Base-by-base conservation (phyloP, 2,329 filamentous ascomycete genomes). In the Aspergillus sp. region DNA sequence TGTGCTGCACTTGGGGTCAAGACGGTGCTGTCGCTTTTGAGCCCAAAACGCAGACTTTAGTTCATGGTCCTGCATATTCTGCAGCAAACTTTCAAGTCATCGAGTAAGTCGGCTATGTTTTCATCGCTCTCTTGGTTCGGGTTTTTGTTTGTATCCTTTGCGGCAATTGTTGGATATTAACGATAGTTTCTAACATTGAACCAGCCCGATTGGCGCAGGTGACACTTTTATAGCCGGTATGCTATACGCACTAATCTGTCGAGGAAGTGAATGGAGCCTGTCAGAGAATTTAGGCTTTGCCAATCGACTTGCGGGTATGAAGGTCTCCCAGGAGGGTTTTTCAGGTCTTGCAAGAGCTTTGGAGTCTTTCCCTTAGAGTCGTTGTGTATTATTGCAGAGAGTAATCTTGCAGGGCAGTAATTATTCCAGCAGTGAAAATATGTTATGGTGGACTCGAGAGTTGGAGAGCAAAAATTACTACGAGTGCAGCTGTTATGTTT, bases 181-280 rank as follows among this genome's bases (percentile, higher is more conserved):
- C 8, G 17, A 19, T 8, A 7, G 25, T 11, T 11, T 19, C 62
- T 68, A 38, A 71, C 19, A 65, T n/a, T 52, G 53, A 5, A 51
- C 61, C 71, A 90, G 89, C 71, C 83, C 88, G 5, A 83, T 91
- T 62, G 90, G 89, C 57, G 89, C 89, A 47, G 90, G 90, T 65
- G 90, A 92, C 70, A 91, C 89, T 0, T 92, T 92, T 69, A 85
- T 89, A 64, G 89, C 89, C 36, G 89, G 88, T 61, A 86, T 90
- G 73, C 76, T 92, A 52, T 90, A 87, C 74, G 82, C 80, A 38
- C 73, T 90, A 62, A 75, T 83, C 59, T 83, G 80, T 69, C 81
- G 57, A 44, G 23, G 81, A 63, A 66, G 69, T 47, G 76, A 82
- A 63, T 88, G 84, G 84, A 72, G 76, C 66, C 68, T 81, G 50